Evolutionary conservation across 1,139 yeast species (phyloP).

Genomic region (Pichia sp.): DNA sequence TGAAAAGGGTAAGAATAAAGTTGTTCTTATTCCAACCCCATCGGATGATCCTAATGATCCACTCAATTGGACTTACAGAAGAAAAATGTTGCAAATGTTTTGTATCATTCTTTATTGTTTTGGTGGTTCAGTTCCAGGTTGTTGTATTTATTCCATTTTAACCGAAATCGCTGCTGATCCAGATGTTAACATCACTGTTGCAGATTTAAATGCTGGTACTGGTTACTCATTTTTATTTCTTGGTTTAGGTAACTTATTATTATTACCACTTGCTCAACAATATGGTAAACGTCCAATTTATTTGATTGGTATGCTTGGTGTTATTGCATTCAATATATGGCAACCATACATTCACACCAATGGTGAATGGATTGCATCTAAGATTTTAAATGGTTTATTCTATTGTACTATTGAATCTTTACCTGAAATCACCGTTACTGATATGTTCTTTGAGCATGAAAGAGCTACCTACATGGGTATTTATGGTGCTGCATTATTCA

Average conservation of each 20-base stretch:
- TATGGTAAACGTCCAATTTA: slow-evolving; percentile 55
- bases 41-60: slow-evolving; percentile 50
- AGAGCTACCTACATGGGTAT: slow-evolving; percentile 48
- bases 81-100: slow-evolving; percentile 39
- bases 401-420: slow-evolving; percentile 57
- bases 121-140: slow-evolving; percentile 46
- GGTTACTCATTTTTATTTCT: slow-evolving; percentile 49
- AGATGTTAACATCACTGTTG: slow-evolving; percentile 35
- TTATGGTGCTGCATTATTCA: slow-evolving; percentile 40
- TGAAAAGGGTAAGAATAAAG: slow-evolving; percentile 34
- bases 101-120: slow-evolving; percentile 42
- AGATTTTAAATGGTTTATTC: slow-evolving; percentile 46
- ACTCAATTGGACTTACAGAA: slow-evolving; percentile 39
- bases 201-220: slow-evolving; percentile 48
- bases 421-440: slow-evolving; percentile 50
- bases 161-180: slow-evolving; percentile 41
- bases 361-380: slow-evolving; percentile 43
- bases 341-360: slow-evolving; percentile 39
- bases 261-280: slow-evolving; percentile 52
- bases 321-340: slow-evolving; percentile 41
- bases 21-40: slow-evolving; percentile 45
- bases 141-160: slow-evolving; percentile 46
- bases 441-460: slow-evolving; percentile 51
- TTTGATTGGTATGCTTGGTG: slow-evolving; percentile 39
- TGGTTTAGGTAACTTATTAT: slow-evolving; percentile 48